phyloP scores from a whole-genome alignment of 2,329 filamentous ascomycete species.

The Claviceps capensis region DNA sequence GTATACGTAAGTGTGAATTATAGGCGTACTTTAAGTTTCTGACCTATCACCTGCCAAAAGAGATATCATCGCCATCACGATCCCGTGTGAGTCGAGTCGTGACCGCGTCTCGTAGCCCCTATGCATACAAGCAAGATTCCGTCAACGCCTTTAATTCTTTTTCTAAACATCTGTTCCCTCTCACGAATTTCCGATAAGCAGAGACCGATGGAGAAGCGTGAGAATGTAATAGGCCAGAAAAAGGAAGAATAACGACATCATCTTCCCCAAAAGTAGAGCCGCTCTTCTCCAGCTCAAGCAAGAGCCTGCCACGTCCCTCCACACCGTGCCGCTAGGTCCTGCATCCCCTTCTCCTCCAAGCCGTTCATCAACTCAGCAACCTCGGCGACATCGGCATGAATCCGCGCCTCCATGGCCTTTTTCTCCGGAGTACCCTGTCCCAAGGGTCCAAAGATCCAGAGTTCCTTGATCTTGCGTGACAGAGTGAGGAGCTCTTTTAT shows the following conservation, averaged over 20 bases:
- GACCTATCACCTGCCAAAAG: no score
- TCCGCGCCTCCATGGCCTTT: conserved; percentile 21
- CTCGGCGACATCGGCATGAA: conserved; percentile 22
- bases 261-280: no score
- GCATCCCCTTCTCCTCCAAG: conserved; percentile 22
- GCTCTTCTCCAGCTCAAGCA: conserved; percentile 9
- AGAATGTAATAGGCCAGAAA: neutral
- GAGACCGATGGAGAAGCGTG: neutral
- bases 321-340: conserved; percentile 18
- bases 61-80: no score
- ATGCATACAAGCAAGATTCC: no score
- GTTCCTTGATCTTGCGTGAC: conserved; percentile 30
- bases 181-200: no score
- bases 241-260: neutral
- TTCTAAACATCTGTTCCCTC: no score
- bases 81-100: no score
- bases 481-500: conserved; percentile 31
- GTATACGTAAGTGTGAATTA: no score
- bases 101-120: no score
- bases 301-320: conserved; percentile 25
- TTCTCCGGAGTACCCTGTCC: conserved; percentile 22
- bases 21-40: no score
- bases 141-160: no score
- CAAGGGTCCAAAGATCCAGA: conserved; percentile 31
- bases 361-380: conserved; percentile 22